Percentiles rank a stretch among this genome's conserved stretches.
Evolutionary conservation across 306 rosid genomes (phyloP).

Genomic region (Quercus wislizeni): DNA sequence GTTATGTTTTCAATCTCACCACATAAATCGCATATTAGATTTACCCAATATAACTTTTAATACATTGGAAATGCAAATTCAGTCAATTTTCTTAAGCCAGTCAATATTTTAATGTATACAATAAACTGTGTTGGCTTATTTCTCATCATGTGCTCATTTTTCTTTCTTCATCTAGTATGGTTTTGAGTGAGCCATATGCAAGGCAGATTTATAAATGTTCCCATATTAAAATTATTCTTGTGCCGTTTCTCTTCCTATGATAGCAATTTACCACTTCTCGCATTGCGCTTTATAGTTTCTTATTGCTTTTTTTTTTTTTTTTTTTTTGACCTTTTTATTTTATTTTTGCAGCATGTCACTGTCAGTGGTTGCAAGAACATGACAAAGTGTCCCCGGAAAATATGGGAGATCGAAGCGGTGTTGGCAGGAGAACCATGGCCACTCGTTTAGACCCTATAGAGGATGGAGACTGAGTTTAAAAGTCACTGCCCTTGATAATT

Average conservation of each 20-base stretch:
- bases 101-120: not conserved
- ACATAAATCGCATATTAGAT: not conserved
- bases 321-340: constrained; percentile 1
- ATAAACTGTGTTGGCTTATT: not conserved
- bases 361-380: constrained; percentile 70
- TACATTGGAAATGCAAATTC: not conserved
- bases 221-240: not conserved
- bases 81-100: constrained; percentile 3
- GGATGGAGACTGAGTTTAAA: constrained; percentile 23
- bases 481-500: not conserved
- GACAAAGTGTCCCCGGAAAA: constrained; percentile 75
- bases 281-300: not conserved
- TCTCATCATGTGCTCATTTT: not conserved
- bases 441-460: constrained; percentile 31
- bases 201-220: not conserved
- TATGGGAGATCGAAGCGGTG: constrained; percentile 74
- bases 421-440: constrained; percentile 93
- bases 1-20: not conserved
- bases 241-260: not conserved
- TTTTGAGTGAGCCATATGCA: not conserved
- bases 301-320: not conserved
- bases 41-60: not conserved
- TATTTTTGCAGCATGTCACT: constrained; percentile 52
- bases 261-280: not conserved
- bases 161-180: not conserved